Conservation (phyloP, 2,329 filamentous ascomycete species). For the Colletotrichum shisoi region DNA sequence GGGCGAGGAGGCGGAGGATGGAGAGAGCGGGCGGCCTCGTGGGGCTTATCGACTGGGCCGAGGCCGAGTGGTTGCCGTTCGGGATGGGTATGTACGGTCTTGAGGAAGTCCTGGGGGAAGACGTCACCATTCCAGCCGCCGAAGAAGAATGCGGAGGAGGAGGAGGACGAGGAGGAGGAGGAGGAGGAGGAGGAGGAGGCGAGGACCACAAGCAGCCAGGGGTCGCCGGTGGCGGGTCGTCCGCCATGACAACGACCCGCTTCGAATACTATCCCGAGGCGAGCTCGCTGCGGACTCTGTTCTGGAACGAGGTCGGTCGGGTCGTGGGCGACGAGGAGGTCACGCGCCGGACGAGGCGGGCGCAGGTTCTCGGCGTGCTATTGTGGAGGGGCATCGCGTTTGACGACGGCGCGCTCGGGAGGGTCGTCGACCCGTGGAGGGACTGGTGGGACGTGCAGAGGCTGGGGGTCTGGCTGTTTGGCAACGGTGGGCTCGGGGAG, state of each 20-base stretch:
- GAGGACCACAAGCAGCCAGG: too few relatives aligned
- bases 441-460: conserved; percentile 64
- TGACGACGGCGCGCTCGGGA: conserved; percentile 66
- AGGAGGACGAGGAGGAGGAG: too few relatives aligned
- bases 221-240: not conserved
- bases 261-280: conserved; percentile 58
- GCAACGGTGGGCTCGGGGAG: not conserved
- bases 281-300: conserved; percentile 53
- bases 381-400: conserved; percentile 72
- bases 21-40: conserved; percentile 52
- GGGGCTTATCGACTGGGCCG: conserved; percentile 71
- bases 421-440: conserved; percentile 60
- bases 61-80: conserved; percentile 68
- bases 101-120: conserved; percentile 64
- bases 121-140: conserved; percentile 38
- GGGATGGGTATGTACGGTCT: conserved; percentile 67
- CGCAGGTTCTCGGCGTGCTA: conserved; percentile 63
- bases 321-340: conserved; percentile 45
- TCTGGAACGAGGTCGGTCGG: conserved; percentile 58
- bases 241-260: conserved; percentile 39
- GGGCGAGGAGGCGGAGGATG: not conserved
- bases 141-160: not conserved
- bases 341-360: conserved; percentile 50
- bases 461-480: conserved; percentile 49
- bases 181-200: too few relatives aligned